These are phyloP conservation scores for Trichomonas tenax DNA, from an alignment of 208 protist genomes.

Conservation along the genomic window DNA sequence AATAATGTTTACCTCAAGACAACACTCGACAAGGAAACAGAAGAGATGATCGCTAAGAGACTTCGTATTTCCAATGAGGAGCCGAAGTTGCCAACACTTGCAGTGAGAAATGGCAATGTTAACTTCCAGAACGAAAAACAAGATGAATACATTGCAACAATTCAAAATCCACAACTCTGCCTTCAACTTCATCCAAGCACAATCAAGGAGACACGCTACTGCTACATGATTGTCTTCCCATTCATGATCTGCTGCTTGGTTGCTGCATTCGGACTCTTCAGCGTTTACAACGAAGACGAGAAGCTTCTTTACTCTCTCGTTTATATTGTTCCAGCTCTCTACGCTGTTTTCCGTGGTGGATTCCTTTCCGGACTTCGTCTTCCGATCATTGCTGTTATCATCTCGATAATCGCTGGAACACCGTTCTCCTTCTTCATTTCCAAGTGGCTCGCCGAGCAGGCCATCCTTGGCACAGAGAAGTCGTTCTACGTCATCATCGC, in stretches of 20 bases:
- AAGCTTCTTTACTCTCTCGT: background rate
- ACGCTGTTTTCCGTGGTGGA: background rate
- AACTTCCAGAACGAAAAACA: background rate
- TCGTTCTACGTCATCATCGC: background rate
- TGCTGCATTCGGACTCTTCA: background rate
- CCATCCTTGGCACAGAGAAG: background rate
- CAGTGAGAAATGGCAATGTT: background rate
- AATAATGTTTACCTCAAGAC: background rate
- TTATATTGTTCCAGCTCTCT: background rate
- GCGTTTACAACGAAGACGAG: background rate
- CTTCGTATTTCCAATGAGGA: background rate
- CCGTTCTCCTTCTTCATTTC: background rate
- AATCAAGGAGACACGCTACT: background rate
- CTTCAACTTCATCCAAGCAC: background rate
- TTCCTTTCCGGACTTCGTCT: background rate
- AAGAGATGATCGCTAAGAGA: background rate
- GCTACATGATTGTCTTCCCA: background rate
- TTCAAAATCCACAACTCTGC: background rate
- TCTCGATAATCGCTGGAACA: background rate
- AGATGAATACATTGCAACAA: background rate
- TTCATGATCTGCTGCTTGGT: background rate
- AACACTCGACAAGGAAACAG: background rate
- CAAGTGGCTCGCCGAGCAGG: background rate
- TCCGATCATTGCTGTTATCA: background rate
- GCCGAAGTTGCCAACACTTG: background rate